These are phyloP conservation scores for Yamadazyma nakazawae DNA, from an alignment of 805 yeast species.

Conservation along the genomic window DNA sequence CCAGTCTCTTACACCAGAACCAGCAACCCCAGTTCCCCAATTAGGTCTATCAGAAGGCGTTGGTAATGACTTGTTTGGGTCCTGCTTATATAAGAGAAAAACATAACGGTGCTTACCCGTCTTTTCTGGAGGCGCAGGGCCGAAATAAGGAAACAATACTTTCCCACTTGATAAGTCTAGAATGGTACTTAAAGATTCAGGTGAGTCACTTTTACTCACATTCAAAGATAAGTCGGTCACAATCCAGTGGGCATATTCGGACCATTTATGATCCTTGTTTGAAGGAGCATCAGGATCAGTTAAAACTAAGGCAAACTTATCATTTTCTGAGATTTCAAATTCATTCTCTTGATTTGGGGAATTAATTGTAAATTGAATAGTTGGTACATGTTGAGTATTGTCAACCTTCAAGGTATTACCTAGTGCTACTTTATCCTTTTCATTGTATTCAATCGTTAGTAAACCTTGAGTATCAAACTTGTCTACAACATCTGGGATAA, in stretches of 20 bases:
- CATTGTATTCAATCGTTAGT: conserved; percentile 56
- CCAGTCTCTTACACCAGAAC: conserved; percentile 76
- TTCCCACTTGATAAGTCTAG: conserved; percentile 36
- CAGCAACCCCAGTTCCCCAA: conserved; percentile 88
- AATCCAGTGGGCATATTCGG: conserved; percentile 80
- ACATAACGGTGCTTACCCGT: conserved; percentile 89
- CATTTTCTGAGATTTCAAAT: conserved; percentile 40
- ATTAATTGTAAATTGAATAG: conserved; percentile 61
- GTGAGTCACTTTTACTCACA: conserved; percentile 16
- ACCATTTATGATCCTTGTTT: conserved; percentile 77
- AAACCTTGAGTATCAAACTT: conserved; percentile 50
- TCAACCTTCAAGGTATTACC: conserved; percentile 69
- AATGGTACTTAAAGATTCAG: conserved; percentile 25
- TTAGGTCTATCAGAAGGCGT: conserved; percentile 56
- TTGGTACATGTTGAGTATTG: conserved; percentile 68
- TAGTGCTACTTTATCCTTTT: conserved; percentile 64
- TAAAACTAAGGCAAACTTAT: conserved; percentile 67
- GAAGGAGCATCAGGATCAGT: conserved; percentile 97
- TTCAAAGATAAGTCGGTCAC: conserved; percentile 49
- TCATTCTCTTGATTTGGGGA: conserved; percentile 40
- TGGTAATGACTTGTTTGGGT: conserved; percentile 37
- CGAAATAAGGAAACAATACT: conserved; percentile 56
- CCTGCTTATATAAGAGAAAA: conserved; percentile 70
- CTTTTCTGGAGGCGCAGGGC: conserved; percentile 88
- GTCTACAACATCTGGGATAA: conserved; percentile 53